These are phyloP conservation scores for Ophiostoma australiae DNA, from an alignment of 2,329 filamentous ascomycete genomes.

Conservation along the genomic window DNA sequence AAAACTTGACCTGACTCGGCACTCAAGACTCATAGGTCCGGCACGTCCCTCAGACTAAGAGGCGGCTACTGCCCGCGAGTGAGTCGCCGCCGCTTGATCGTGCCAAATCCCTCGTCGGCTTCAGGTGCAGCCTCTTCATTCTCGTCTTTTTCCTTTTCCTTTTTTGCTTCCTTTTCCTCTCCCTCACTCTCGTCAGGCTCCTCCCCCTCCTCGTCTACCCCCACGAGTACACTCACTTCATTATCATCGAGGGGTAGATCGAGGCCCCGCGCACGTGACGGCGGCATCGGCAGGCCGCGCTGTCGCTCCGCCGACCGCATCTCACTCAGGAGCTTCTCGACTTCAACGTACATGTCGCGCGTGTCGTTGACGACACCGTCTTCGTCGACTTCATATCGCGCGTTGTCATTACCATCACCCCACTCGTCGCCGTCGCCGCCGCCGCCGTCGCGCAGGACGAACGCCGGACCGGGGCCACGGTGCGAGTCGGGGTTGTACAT, in stretches of 20 bases:
- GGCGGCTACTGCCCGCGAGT: conserved; percentile 26
- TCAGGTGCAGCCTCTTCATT: conserved; percentile 9
- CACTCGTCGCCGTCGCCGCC: conserved; percentile 36
- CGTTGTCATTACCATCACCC: conserved; percentile 39
- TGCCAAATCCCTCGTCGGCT: conserved; percentile 25
- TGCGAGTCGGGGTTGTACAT: conserved; percentile 93
- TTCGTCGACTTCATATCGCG: conserved; percentile 66
- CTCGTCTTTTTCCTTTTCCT: not conserved
- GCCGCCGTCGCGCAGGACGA: conserved; percentile 44
- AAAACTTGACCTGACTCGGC: not conserved
- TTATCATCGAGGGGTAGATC: conserved; percentile 22
- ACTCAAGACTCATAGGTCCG: not conserved
- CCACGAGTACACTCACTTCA: conserved; percentile 17
- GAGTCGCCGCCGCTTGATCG: conserved; percentile 30
- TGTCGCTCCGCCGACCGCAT: conserved; percentile 69
- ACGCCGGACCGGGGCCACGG: conserved; percentile 61
- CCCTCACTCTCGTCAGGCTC: not conserved
- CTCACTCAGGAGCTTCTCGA: conserved; percentile 71
- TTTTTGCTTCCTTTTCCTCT: conserved; percentile 18
- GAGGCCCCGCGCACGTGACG: conserved; percentile 28
- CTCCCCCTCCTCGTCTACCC: conserved; percentile 21
- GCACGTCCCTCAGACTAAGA: not conserved
- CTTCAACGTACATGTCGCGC: conserved; percentile 81
- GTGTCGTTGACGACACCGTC: conserved; percentile 85
- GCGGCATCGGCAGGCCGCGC: conserved; percentile 38